Percentiles rank a stretch among this genome's conserved stretches.
Conservation (phyloP, 495 filamentous ascomycete species). For the Durotheca rogersii region DNA sequence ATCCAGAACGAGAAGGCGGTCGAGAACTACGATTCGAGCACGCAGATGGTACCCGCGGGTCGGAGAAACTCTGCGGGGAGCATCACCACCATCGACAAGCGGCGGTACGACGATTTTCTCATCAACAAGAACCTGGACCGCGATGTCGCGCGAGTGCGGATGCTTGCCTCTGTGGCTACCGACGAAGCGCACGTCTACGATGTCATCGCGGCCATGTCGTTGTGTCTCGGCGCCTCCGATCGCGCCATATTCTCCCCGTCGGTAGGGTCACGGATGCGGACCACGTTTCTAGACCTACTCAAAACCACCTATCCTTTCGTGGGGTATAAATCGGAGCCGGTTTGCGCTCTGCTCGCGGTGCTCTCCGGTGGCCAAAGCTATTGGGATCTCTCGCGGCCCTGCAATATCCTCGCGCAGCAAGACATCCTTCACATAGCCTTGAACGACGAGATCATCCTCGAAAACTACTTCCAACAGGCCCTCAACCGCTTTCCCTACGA, state of each 20-base stretch:
- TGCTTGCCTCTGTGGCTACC: constrained; percentile 52
- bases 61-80: constrained; percentile 53
- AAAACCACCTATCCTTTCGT: constrained; percentile 55
- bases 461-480: constrained; percentile 59
- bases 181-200: constrained; percentile 60
- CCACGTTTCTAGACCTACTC: constrained; percentile 65
- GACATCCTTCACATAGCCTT: constrained; percentile 52
- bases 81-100: constrained; percentile 51
- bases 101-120: constrained; percentile 50
- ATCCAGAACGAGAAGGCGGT: constrained; percentile 63
- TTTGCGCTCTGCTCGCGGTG: constrained; percentile 61
- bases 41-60: constrained; percentile 36
- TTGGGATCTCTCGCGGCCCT: constrained; percentile 50
- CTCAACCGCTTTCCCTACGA: constrained; percentile 84
- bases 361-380: constrained; percentile 57
- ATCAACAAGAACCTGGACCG: constrained; percentile 42
- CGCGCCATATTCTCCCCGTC: constrained; percentile 47
- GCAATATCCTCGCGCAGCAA: constrained; percentile 44
- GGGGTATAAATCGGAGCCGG: constrained; percentile 66
- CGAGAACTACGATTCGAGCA: constrained; percentile 51
- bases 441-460: constrained; percentile 56
- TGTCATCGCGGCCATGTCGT: constrained; percentile 59
- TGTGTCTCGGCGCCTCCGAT: constrained; percentile 46
- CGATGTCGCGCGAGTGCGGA: constrained; percentile 39
- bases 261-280: constrained; percentile 55